Evolutionary conservation across 805 yeast genomes (phyloP).

Genomic region (Zygosaccharomyces bailii): DNA sequence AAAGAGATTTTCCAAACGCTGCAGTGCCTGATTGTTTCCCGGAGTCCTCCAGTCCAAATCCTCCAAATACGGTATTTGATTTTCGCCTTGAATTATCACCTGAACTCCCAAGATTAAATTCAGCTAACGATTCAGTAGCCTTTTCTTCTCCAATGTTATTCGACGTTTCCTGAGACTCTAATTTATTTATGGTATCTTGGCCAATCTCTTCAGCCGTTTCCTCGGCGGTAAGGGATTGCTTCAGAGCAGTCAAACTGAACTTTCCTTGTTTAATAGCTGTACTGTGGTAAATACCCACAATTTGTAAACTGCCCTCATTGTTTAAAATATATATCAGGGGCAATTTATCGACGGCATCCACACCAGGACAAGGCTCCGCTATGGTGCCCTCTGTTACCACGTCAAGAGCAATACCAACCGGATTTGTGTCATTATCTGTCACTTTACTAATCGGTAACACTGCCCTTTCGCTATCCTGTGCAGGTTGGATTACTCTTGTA

Average conservation of each 20-base stretch:
- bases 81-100: not conserved
- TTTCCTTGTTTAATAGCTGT: slow-evolving; percentile 43
- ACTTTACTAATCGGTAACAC: slow-evolving; percentile 66
- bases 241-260: slow-evolving; percentile 23
- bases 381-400: slow-evolving; percentile 44
- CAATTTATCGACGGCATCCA: slow-evolving; percentile 56
- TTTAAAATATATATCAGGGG: slow-evolving; percentile 66
- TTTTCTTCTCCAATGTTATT: too few relatives aligned
- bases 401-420: slow-evolving; percentile 69
- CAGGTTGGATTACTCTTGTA: slow-evolving; percentile 41
- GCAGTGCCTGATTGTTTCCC: not conserved
- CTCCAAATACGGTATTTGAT: not conserved
- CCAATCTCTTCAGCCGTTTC: not conserved
- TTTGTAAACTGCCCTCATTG: slow-evolving; percentile 56
- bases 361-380: slow-evolving; percentile 52
- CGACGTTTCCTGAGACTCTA: not conserved
- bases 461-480: slow-evolving; percentile 71
- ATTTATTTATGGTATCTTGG: not conserved
- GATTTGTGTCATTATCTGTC: slow-evolving; percentile 62
- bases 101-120: not conserved
- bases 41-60: not conserved
- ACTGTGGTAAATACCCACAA: slow-evolving; percentile 63
- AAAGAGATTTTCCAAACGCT: not conserved
- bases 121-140: too few relatives aligned
- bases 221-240: not conserved